These are phyloP conservation scores for Magnusiomyces sp. DNA, from an alignment of 1,139 yeast species.

Conservation along the genomic window DNA sequence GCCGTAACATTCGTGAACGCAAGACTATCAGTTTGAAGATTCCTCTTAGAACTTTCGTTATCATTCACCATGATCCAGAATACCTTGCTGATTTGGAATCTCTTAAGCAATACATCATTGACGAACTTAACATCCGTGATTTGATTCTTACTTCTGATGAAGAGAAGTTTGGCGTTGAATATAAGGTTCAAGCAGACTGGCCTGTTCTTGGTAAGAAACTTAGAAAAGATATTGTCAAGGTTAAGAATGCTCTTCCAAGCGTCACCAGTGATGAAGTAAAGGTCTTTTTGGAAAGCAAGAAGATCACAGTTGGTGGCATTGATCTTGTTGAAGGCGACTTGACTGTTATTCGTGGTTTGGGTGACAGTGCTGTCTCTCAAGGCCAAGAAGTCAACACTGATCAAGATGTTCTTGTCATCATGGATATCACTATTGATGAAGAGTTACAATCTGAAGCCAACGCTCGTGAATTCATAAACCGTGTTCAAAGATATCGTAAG, in stretches of 20 bases:
- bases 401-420: constrained; percentile 77
- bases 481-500: constrained; percentile 96
- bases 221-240: constrained; percentile 87
- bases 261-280: constrained; percentile 79
- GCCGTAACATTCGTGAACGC: constrained; percentile 95
- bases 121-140: constrained; percentile 89
- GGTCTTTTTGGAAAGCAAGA: constrained; percentile 61
- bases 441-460: constrained; percentile 89
- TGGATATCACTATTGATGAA: constrained; percentile 81
- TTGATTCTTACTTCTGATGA: constrained; percentile 85
- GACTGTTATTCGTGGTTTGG: constrained; percentile 82
- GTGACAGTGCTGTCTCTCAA: constrained; percentile 45
- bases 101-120: constrained; percentile 68
- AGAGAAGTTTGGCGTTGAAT: constrained; percentile 82
- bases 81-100: constrained; percentile 75
- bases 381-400: constrained; percentile 86
- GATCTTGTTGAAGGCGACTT: constrained; percentile 80
- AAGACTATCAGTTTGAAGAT: constrained; percentile 88
- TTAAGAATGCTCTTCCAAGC: constrained; percentile 83
- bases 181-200: constrained; percentile 97
- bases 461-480: constrained; percentile 92
- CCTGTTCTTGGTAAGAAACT: constrained; percentile 95
- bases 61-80: constrained; percentile 66
- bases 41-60: constrained; percentile 82
- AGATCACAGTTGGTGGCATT: constrained; percentile 81